phyloP scores from a whole-genome alignment of 805 yeast genomes.

The Monosporozyma siamensis region DNA sequence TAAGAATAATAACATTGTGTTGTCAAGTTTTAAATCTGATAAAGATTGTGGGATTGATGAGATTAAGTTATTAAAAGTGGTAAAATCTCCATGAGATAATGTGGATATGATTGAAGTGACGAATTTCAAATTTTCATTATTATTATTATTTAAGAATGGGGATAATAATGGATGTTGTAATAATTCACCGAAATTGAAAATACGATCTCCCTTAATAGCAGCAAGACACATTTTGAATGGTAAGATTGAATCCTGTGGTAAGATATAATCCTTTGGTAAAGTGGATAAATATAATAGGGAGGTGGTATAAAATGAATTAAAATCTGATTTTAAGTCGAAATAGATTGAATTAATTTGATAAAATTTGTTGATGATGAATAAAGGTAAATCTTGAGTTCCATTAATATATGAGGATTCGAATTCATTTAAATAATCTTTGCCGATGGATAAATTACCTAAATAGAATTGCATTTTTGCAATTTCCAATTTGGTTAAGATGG shows the following conservation, averaged over 20 bases:
- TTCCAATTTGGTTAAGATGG: slow-evolving; percentile 53
- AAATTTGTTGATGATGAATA: slow-evolving; percentile 69
- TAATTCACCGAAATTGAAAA: slow-evolving; percentile 93
- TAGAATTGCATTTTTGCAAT: slow-evolving; percentile 62
- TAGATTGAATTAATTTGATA: slow-evolving; percentile 73
- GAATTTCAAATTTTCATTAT: no score
- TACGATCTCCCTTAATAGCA: slow-evolving; percentile 82
- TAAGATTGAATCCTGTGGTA: slow-evolving; percentile 23
- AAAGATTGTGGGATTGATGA: slow-evolving; percentile 2
- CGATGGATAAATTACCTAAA: slow-evolving; percentile 45
- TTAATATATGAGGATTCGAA: slow-evolving; percentile 48
- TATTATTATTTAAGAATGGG: slow-evolving; percentile 36
- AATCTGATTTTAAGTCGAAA: slow-evolving; percentile 66
- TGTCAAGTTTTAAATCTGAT: slow-evolving; percentile 35
- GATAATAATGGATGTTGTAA: slow-evolving; percentile 77
- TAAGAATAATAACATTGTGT: slow-evolving; percentile 47
- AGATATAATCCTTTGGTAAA: slow-evolving; percentile 31
- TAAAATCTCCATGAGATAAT: slow-evolving; percentile 71
- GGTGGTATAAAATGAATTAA: slow-evolving; percentile 71
- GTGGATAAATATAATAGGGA: slow-evolving; percentile 78
- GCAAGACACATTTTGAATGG: slow-evolving; percentile 75
- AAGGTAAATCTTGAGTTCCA: slow-evolving; percentile 43
- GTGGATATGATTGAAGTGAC: no score
- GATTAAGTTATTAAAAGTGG: slow-evolving; percentile 46
- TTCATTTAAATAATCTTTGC: slow-evolving; percentile 59